Conservation (phyloP, 441 rosid species). For the Euphorbia corollata region DNA sequence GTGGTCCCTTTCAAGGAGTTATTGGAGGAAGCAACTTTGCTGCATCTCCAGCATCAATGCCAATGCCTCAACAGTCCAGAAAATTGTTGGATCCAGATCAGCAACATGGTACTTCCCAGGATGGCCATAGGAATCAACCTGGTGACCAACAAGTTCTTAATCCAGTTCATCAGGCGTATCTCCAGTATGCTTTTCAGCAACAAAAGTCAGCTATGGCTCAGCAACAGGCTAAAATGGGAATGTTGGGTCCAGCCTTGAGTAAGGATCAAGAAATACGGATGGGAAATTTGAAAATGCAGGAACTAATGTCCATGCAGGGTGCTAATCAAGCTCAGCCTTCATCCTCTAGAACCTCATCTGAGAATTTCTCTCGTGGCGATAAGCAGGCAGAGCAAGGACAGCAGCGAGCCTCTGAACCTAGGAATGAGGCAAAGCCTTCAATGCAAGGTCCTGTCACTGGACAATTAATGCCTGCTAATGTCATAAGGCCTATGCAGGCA, state of each 20-base stretch:
- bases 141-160: slow-evolving; percentile 67
- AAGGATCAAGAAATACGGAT: slow-evolving; percentile 67
- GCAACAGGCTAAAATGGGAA: slow-evolving; percentile 75
- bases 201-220: slow-evolving; percentile 53
- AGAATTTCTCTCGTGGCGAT: slow-evolving; percentile 58
- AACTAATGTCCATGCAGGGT: slow-evolving; percentile 63
- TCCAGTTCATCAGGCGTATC: slow-evolving; percentile 82
- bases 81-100: slow-evolving; percentile 74
- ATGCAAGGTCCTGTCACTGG: slow-evolving; percentile 48
- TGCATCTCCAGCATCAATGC: slow-evolving; percentile 68
- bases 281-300: slow-evolving; percentile 81
- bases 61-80: slow-evolving; percentile 73
- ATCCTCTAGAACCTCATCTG: slow-evolving; percentile 66
- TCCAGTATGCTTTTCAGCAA: slow-evolving; percentile 77
- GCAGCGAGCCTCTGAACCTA: slow-evolving; percentile 47
- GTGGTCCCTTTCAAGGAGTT: slow-evolving; percentile 63
- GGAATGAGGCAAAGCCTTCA: slow-evolving; percentile 54
- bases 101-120: slow-evolving; percentile 58
- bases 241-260: slow-evolving; percentile 41
- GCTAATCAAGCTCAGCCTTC: slow-evolving; percentile 77
- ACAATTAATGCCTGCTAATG: slow-evolving; percentile 52
- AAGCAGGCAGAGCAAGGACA: slow-evolving; percentile 63
- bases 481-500: slow-evolving; percentile 65
- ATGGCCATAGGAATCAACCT: slow-evolving; percentile 57
- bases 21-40: slow-evolving; percentile 63